Conservation (phyloP, 2,329 filamentous ascomycete species). For the Diaporthe citriasiana region DNA sequence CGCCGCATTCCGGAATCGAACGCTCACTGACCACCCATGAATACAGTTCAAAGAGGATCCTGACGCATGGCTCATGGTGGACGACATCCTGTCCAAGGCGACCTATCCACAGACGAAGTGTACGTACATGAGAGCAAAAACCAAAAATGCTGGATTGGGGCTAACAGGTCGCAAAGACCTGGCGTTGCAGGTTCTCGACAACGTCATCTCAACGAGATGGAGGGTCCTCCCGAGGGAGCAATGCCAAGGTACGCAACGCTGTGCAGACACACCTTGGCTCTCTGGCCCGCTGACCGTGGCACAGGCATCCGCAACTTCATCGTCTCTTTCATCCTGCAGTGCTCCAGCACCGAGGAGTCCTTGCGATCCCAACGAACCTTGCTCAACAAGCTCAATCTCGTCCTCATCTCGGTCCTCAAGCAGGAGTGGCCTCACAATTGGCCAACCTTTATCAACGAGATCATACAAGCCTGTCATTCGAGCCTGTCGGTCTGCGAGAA, state of each 20-base stretch:
- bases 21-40: slow-evolving; percentile 47
- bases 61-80: slow-evolving; percentile 96
- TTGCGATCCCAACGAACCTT: slow-evolving; percentile 88
- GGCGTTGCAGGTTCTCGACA: slow-evolving; percentile 95
- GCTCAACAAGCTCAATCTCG: slow-evolving; percentile 97
- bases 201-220: slow-evolving; percentile 99
- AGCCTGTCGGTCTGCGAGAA: slow-evolving; percentile 99
- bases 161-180: slow-evolving; percentile 71
- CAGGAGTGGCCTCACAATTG: slow-evolving; percentile 99
- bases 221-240: slow-evolving; percentile 97
- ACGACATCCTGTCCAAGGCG: slow-evolving; percentile 94
- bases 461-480: slow-evolving; percentile 94
- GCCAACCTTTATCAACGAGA: slow-evolving; percentile 99
- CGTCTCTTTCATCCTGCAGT: slow-evolving; percentile 97
- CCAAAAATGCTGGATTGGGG: slow-evolving; percentile 29
- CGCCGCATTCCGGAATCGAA: slow-evolving; percentile 29
- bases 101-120: slow-evolving; percentile 97
- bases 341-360: slow-evolving; percentile 89
- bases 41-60: slow-evolving; percentile 97
- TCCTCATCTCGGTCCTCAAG: slow-evolving; percentile 97
- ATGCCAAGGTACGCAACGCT: slow-evolving; percentile 78
- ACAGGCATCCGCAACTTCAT: slow-evolving; percentile 98
- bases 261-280: not conserved
- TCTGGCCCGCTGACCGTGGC: slow-evolving; percentile 44
- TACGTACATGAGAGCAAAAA: slow-evolving; percentile 60